Conservation (phyloP, 164 flowering plant genomes). For the Umbilicus rupestris region DNA sequence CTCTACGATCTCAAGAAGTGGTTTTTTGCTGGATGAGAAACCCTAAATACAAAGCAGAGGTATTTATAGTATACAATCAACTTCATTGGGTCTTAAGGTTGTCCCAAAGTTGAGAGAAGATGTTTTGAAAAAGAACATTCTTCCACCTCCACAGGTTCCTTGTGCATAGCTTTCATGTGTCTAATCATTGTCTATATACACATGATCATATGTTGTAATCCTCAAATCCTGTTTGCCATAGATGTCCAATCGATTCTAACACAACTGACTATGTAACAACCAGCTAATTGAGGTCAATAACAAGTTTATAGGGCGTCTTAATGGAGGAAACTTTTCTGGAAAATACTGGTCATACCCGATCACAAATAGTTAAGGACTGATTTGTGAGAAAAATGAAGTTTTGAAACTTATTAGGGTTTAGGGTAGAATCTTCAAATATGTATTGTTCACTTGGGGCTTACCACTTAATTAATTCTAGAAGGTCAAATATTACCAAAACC, state of each 20-base stretch:
- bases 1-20: constrained; percentile 1
- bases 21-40: neutral
- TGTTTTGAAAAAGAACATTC: neutral
- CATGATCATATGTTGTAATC: neutral
- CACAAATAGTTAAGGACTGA: too few relatives aligned
- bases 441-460: too few relatives aligned
- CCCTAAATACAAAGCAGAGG: neutral
- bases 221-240: neutral
- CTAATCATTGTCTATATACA: neutral
- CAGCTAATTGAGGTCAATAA: neutral
- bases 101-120: too few relatives aligned
- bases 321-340: neutral
- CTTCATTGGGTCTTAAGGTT: neutral
- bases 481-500: neutral
- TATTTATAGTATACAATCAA: neutral
- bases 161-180: constrained; percentile 1
- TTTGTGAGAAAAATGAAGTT: too few relatives aligned
- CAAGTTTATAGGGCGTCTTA: neutral
- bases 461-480: too few relatives aligned
- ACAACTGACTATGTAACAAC: neutral
- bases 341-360: too few relatives aligned
- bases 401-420: too few relatives aligned
- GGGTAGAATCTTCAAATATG: too few relatives aligned
- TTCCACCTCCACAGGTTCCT: neutral
- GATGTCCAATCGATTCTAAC: neutral